Percentiles rank a stretch among this genome's conserved stretches.
These are phyloP conservation scores for Hypoxylon sp. DNA, from an alignment of 2,329 filamentous ascomycete genomes.

Conservation along the genomic window DNA sequence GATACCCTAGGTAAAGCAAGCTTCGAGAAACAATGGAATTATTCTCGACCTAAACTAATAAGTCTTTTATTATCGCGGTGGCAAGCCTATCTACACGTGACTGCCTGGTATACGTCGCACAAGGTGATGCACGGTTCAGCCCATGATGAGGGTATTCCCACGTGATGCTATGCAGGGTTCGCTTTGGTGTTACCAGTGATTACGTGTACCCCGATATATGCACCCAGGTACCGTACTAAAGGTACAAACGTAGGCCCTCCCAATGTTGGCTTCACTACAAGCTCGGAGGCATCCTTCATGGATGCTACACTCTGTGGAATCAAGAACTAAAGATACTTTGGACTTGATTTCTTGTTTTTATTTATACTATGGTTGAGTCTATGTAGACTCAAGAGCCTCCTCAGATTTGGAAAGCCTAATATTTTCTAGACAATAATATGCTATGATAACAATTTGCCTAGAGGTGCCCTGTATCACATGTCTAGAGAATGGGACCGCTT, in stretches of 20 bases:
- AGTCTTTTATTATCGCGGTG: conserved; percentile 20
- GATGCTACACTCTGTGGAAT: not conserved
- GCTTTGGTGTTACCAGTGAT: not conserved
- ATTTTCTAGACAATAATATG: too few species aligned
- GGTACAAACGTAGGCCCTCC: too few species aligned
- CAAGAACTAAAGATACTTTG: conserved; percentile 1
- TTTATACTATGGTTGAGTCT: not conserved
- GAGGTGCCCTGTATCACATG: not conserved
- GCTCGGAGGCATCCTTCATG: too few species aligned
- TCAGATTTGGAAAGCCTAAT: not conserved
- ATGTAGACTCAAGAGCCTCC: not conserved
- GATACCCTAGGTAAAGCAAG: conserved; percentile 48
- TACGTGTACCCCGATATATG: not conserved
- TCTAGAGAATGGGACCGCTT: not conserved
- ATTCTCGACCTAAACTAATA: conserved; percentile 36
- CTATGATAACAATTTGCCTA: not conserved
- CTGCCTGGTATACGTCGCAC: not conserved
- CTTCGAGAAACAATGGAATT: conserved; percentile 45
- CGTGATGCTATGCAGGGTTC: conserved; percentile 3
- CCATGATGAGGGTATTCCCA: not conserved
- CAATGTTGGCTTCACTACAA: too few species aligned
- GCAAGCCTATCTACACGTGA: conserved; percentile 32
- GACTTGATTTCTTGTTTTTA: not conserved
- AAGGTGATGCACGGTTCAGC: not conserved
- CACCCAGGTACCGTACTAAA: too few species aligned